Conservation (phyloP, 805 yeast species). For the Komagataella ulmi region DNA sequence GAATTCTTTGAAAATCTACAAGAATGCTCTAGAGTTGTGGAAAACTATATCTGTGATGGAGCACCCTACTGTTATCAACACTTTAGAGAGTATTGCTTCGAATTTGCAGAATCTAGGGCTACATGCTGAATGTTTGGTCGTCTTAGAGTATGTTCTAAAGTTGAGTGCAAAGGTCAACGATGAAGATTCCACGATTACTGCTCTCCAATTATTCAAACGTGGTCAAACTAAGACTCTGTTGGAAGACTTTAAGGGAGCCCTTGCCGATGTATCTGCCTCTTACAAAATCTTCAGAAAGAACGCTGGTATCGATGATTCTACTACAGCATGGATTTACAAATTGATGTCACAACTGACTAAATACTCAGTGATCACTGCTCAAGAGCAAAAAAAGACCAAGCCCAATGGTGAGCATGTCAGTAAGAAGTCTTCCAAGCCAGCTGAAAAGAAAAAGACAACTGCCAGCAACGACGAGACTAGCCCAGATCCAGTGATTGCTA, state of each 20-base stretch:
- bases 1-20: slow-evolving; percentile 49
- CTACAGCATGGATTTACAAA: slow-evolving; percentile 53
- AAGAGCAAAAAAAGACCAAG: slow-evolving; percentile 23
- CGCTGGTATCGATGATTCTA: slow-evolving; percentile 55
- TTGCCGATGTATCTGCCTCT: slow-evolving; percentile 42
- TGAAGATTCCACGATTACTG: slow-evolving; percentile 45
- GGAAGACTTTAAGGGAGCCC: slow-evolving; percentile 41
- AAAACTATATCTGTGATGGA: slow-evolving; percentile 37
- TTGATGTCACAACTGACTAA: slow-evolving; percentile 47
- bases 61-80: slow-evolving; percentile 61
- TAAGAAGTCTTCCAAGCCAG: slow-evolving; percentile 6
- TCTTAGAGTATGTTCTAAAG: slow-evolving; percentile 40
- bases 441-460: slow-evolving; percentile 11
- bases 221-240: slow-evolving; percentile 43
- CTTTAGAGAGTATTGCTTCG: slow-evolving; percentile 47
- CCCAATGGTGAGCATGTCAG: slow-evolving; percentile 10
- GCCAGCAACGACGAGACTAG: slow-evolving; percentile 12
- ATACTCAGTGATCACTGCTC: slow-evolving; percentile 31
- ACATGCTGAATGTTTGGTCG: slow-evolving; percentile 30
- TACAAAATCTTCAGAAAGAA: slow-evolving; percentile 38
- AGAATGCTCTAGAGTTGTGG: slow-evolving; percentile 50
- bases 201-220: slow-evolving; percentile 53
- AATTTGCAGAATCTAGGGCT: slow-evolving; percentile 42
- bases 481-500: slow-evolving; percentile 42
- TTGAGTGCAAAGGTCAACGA: slow-evolving; percentile 43